Conservation (phyloP, 768 basidiomycete genomes). For the Xerocomellus dryophilus region DNA sequence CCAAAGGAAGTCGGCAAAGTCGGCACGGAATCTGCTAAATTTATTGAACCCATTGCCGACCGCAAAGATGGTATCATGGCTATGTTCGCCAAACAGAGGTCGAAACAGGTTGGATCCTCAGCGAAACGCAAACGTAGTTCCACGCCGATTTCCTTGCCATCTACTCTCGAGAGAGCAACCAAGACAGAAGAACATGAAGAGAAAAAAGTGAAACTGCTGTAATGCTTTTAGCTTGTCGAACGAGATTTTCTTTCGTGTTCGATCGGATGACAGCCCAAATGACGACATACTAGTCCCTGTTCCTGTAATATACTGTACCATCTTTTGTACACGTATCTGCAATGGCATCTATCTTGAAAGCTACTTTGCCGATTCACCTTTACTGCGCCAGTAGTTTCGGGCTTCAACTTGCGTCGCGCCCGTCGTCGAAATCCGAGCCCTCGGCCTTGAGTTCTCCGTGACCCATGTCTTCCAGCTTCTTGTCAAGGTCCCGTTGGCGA, state of each 20-base stretch:
- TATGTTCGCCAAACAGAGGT: conserved; percentile 69
- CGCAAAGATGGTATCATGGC: conserved; percentile 86
- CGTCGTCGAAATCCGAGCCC: conserved; percentile 31
- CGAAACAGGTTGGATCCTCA: conserved; percentile 14
- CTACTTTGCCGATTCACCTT: not conserved
- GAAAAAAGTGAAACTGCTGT: conserved; percentile 23
- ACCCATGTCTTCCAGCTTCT: conserved; percentile 88
- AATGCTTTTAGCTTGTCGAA: not conserved
- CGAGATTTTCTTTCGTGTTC: not conserved
- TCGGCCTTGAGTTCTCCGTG: conserved; percentile 65
- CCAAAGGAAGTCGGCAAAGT: conserved; percentile 91
- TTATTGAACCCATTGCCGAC: conserved; percentile 73
- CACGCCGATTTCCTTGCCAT: conserved; percentile 9
- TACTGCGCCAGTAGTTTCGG: not conserved
- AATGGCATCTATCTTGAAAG: not conserved
- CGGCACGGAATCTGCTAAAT: conserved; percentile 76
- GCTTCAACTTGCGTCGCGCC: conserved; percentile 4
- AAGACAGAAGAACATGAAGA: conserved; percentile 15
- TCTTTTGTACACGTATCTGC: not conserved
- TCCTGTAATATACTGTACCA: conserved; percentile 16
- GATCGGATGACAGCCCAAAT: not conserved
- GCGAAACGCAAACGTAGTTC: conserved; percentile 31
- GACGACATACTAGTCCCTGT: too few relatives aligned
- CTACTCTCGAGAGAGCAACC: not conserved
- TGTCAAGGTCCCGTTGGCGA: conserved; percentile 80